Base-by-base conservation (phyloP, 2,329 filamentous ascomycete genomes). In the Rosellinia necatrix region DNA sequence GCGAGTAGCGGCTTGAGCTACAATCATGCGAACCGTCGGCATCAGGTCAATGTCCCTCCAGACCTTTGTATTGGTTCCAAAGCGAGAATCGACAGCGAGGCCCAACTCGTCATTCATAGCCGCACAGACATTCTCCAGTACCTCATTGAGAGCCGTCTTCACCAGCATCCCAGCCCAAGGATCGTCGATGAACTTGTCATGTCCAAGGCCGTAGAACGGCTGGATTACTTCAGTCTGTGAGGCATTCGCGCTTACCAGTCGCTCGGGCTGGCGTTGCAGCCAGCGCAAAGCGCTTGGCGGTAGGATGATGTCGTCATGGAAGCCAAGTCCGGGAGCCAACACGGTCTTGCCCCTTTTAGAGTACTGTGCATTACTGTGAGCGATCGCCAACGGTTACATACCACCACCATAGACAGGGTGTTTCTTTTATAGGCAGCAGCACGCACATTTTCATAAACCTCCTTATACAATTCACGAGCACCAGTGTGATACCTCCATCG, bases 301-400 rank as follows among this genome's bases (percentile, higher is more conserved):
- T n/a, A 80, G 60, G 38, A 78, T 69, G n/a, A 78, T 61, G 56
- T 78, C 75, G 35, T 70, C 69, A 19, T 72, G 71, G 25, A 73
- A 67, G 2, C 71, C 74, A 6, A 76, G 64, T 4, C 74, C 73
- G 0, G 76, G 76, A 6, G 78, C 50, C 1, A 79, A 64, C 2
- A 78, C 76, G 0, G 75, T 64, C 29, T 70, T 69, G n/a, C 74
- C 75, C 13, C 71, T 70, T 42, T 78, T 78, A 21, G 68, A 65
- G 54, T 77, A 78, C 74, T 79, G 47, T 12, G 32, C 27, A 15
- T 42, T 12, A 12, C 43, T n/a, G 15, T 53, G n/a, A 50, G 43
- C 24, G 32, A 32, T 37, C 21, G 17, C 13, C n/a, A 15, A 21
- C 19, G 8, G 13, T 10, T 25, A 29, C 13, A 30, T 17, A 24